Evolutionary conservation across 352 stramenopile genomes (phyloP), one percentile per base, ranked within the genome.

Genomic region (Phytophthora fragariae): DNA sequence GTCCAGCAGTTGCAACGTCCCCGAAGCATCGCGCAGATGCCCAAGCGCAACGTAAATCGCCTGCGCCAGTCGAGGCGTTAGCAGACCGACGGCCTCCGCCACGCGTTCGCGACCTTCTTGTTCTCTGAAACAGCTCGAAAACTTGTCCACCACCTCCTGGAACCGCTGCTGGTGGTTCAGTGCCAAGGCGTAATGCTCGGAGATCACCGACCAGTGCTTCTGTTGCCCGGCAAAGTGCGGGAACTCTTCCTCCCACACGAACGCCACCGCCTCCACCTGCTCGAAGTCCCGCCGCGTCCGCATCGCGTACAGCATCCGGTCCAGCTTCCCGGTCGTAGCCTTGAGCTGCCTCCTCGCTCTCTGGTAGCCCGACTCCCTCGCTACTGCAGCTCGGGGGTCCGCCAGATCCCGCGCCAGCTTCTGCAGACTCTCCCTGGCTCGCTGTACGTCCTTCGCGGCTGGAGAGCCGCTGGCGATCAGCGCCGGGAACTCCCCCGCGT

Each of bases 141-240:
- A 81, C 52, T 70, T 86, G 62, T 88, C 78, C n/a, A 86, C 65
- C 21, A 90, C 76, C 29, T 90, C 79, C 14, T 76, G 27, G 49
- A 90, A 91, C n/a, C 81, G 80, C 68, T 88, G 73, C 57, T 85
- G 73, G 35, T 69, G 59, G 68, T 89, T 91, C 0, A 90, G 66
- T 4, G 74, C 79, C 58, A 76, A 75, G 33, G 84, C 84, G 62
- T 88, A 88, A 67, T 89, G 70, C 62, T 89, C 83, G 44, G 68
- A 84, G 46, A 91, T 80, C 27, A 91, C 73, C 9, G 46, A 65
- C 54, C 70, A 77, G 59, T 91, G 83, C 46, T 81, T 86, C 5
- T 62, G 46, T 56, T 87, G 75, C 9, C 57, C 63, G 11, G 71
- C 70, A 57, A 86, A 86, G 44, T 90, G 81, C 31, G 84, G 84